Evolutionary conservation across 306 rosid species (phyloP).

Genomic region (Lotus japonicus): DNA sequence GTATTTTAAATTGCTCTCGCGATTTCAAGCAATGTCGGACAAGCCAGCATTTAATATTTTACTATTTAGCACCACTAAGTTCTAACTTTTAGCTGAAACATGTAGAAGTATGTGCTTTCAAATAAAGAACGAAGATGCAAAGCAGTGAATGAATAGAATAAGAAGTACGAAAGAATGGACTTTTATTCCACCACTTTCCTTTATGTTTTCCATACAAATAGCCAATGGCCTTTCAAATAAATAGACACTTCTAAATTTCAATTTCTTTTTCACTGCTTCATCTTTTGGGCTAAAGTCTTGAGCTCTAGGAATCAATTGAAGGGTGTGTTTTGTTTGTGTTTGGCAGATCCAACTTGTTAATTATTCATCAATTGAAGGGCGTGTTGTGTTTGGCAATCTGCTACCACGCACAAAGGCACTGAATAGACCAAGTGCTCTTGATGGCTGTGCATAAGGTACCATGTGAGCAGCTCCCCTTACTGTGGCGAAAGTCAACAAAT

Average conservation of each 20-base stretch:
- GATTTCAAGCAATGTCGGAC: too few species aligned
- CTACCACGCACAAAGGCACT: slow-evolving; percentile 49
- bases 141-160: too few species aligned
- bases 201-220: neutral
- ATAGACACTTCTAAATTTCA: neutral
- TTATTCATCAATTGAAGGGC: slow-evolving; percentile 36
- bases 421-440: slow-evolving; percentile 73
- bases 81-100: too few species aligned
- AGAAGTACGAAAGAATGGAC: too few species aligned
- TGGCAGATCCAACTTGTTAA: slow-evolving; percentile 27
- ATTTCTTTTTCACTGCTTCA: neutral
- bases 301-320: slow-evolving; percentile 12
- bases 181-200: too few species aligned
- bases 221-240: neutral
- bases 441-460: slow-evolving; percentile 90
- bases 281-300: slow-evolving; percentile 10
- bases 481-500: slow-evolving; percentile 66
- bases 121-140: too few species aligned
- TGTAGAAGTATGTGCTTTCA: too few species aligned
- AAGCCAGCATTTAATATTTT: too few species aligned
- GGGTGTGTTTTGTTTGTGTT: slow-evolving; percentile 21
- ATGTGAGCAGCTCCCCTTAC: slow-evolving; percentile 89
- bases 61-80: too few species aligned
- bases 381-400: slow-evolving; percentile 64
- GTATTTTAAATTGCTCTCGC: too few species aligned